phyloP scores from a whole-genome alignment of 164 flowering plant genomes.

The Houttuynia cordata region DNA sequence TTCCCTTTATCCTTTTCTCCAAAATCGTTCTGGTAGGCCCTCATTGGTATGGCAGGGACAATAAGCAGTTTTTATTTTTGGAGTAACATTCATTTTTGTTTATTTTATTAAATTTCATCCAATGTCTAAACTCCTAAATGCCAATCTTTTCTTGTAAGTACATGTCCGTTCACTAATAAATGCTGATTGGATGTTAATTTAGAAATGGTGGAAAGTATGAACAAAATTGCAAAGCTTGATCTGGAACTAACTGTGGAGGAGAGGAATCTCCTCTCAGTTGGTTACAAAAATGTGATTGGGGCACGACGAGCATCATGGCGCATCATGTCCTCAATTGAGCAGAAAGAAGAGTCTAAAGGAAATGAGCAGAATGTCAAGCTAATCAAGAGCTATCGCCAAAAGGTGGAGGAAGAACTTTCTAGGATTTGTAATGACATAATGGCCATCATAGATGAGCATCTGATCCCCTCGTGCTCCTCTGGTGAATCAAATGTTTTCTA shows the following conservation, averaged over 20 bases:
- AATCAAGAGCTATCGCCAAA: slow-evolving; percentile 16
- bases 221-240: slow-evolving; percentile 17
- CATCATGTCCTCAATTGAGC: slow-evolving; percentile 19
- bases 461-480: slow-evolving; percentile 12
- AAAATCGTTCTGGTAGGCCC: no score
- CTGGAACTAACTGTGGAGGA: slow-evolving; percentile 18
- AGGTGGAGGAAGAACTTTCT: slow-evolving; percentile 18
- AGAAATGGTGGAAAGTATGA: slow-evolving; percentile 20
- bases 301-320: slow-evolving; percentile 22
- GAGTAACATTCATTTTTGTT: no score
- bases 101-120: no score
- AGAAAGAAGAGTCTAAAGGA: slow-evolving; percentile 16
- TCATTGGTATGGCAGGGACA: no score
- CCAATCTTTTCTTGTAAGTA: no score
- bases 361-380: slow-evolving; percentile 17
- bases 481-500: slow-evolving; percentile 18
- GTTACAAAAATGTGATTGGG: slow-evolving; percentile 20
- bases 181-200: neutral
- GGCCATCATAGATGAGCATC: slow-evolving; percentile 17
- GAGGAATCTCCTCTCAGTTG: slow-evolving; percentile 20
- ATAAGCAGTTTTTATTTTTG: no score
- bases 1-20: no score
- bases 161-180: no score
- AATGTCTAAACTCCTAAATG: no score
- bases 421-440: slow-evolving; percentile 15